Evolutionary conservation across 805 yeast genomes (phyloP), one percentile per base, ranked within the genome.

Genomic region (Yamadazyma endophytica): DNA sequence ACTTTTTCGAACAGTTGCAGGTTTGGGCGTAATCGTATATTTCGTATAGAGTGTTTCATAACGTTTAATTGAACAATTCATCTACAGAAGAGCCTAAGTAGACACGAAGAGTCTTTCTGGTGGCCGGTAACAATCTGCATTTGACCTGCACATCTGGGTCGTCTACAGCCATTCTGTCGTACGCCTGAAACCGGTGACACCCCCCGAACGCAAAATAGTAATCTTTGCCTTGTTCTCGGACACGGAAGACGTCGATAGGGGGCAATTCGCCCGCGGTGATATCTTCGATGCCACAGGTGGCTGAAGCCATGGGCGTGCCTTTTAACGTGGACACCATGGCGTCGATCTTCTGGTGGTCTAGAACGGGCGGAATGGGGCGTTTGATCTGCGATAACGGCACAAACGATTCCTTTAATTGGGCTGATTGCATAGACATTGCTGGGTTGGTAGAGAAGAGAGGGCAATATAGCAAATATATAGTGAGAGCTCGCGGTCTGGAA

Each of bases 181-280:
- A 87, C 0, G 95, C 95, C 53, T 86, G 95, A 44, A 86, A 81
- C 40, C 96, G 58, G 50, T 86, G 96, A 50, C 96, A 86, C 0
- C 95, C 95, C 5, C 95, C 96, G 57, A 86, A 86, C 1, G 89
- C 94, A 56, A 83, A 85, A 49, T 80, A 85, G 52, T 70, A 70
- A 21, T 57, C 66, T 29, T 73, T 58, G 2, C 86, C 90, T 6
- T 70, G 52, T 24, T 81, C 82, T 25, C 79, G 64, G 2, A 85
- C 83, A 21, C 70, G 68, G 40, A 86, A 57, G 0, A 86, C 87
- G 54, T 86, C 96, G 11, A 87, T 70, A 1, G 95, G 90, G 2
- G 96, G 95, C 22, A 85, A 56, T 42, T 80, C 82, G 2, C 88
- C 88, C 6, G 79, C 24, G 1, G 59, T 54, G 21, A 74, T 69